Evolutionary conservation across 257 asterid genomes (phyloP).

Genomic region (Solanum sparsipilum): DNA sequence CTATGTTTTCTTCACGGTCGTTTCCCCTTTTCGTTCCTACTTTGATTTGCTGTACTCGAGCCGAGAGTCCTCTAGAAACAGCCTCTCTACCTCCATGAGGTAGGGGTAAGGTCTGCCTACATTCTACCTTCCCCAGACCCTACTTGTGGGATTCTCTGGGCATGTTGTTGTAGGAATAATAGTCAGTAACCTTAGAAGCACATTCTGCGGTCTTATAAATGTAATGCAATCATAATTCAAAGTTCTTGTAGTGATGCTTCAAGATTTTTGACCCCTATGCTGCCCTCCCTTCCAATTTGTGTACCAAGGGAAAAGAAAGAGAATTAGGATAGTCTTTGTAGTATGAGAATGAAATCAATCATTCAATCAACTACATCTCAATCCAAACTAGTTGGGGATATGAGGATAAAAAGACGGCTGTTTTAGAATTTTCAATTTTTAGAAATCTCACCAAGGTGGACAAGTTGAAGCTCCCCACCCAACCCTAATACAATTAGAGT

Average conservation of each 20-base stretch:
- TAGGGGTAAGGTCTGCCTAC: not conserved
- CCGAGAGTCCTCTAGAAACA: not conserved
- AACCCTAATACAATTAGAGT: not conserved
- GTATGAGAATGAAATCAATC: not conserved
- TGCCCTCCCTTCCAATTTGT: not conserved
- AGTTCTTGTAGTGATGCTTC: not conserved
- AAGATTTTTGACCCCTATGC: not conserved
- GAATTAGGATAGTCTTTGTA: not conserved
- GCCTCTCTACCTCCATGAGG: not conserved
- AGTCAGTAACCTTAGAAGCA: not conserved
- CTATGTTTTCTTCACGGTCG: not conserved
- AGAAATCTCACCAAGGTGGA: not conserved
- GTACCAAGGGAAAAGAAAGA: not conserved
- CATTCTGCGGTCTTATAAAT: not conserved
- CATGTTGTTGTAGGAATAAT: not conserved
- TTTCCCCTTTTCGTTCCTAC: not conserved
- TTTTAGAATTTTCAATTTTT: not conserved
- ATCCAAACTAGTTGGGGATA: not conserved
- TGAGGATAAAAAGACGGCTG: not conserved
- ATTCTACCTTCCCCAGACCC: not conserved
- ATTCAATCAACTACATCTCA: not conserved
- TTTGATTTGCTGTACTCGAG: not conserved
- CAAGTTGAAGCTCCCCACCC: not conserved
- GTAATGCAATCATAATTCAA: not conserved
- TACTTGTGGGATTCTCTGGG: not conserved